A percentile compares a stretch with the other conserved stretches of the same genome.
phyloP scores from a whole-genome alignment of 176 grass and related monocot genomes.

The Avena sativa region DNA sequence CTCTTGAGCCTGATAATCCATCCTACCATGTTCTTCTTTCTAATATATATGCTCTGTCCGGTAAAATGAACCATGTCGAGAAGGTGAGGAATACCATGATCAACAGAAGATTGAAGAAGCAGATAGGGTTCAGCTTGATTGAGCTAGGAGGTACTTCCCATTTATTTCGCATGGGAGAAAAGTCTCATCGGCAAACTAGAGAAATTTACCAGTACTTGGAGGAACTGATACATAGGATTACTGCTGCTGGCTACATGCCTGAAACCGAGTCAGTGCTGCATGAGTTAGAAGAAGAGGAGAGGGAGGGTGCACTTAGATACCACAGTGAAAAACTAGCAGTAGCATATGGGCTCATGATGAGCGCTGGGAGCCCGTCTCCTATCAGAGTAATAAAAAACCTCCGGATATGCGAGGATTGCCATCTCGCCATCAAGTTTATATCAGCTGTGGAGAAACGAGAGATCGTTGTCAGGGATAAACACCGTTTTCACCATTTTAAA shows the following conservation, averaged over 20 bases:
- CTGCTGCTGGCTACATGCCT: slow-evolving; percentile 53
- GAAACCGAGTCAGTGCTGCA: slow-evolving; percentile 67
- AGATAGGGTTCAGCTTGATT: slow-evolving; percentile 76
- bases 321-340: slow-evolving; percentile 71
- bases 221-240: slow-evolving; percentile 59
- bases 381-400: slow-evolving; percentile 79
- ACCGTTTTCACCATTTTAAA: slow-evolving; percentile 74
- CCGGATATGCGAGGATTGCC: slow-evolving; percentile 66
- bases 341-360: slow-evolving; percentile 69
- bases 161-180: slow-evolving; percentile 80
- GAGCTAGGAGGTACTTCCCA: slow-evolving; percentile 64
- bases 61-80: slow-evolving; percentile 75
- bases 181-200: slow-evolving; percentile 51
- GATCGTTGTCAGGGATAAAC: slow-evolving; percentile 69
- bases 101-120: slow-evolving; percentile 67
- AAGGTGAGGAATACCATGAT: slow-evolving; percentile 69
- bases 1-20: slow-evolving; percentile 69
- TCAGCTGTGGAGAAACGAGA: slow-evolving; percentile 60
- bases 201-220: slow-evolving; percentile 70
- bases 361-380: background rate
- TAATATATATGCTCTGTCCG: slow-evolving; percentile 78
- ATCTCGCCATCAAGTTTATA: slow-evolving; percentile 75
- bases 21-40: slow-evolving; percentile 77
- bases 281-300: slow-evolving; percentile 83
- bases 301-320: slow-evolving; percentile 63